Conservation (phyloP, 495 filamentous ascomycete genomes). For the Pyrenula aspistea region DNA sequence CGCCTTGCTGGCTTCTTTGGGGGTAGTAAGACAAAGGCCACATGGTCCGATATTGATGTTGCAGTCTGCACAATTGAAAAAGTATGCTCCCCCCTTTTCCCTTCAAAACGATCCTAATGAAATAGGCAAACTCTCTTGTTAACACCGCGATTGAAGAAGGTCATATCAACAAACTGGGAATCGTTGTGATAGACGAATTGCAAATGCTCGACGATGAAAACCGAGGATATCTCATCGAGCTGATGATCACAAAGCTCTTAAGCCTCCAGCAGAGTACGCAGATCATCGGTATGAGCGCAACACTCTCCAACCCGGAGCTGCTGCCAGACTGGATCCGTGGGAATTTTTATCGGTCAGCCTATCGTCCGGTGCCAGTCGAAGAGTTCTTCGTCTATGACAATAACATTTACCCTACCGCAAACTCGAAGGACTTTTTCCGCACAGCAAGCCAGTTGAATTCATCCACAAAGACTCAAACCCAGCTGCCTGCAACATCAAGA, state of each 20-base stretch:
- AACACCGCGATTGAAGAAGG: conserved; percentile 66
- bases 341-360: conserved; percentile 60
- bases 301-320: conserved; percentile 59
- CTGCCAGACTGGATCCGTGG: conserved; percentile 63
- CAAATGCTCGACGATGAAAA: conserved; percentile 75
- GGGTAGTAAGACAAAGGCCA: conserved; percentile 50
- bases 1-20: conserved; percentile 66
- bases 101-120: background rate
- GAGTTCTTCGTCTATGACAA: conserved; percentile 71
- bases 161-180: conserved; percentile 48
- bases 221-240: conserved; percentile 69
- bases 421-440: conserved; percentile 49
- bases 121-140: conserved; percentile 65
- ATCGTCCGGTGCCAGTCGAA: conserved; percentile 61
- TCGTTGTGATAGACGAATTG: conserved; percentile 67
- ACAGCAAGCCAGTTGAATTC: conserved; percentile 41
- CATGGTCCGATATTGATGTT: conserved; percentile 68
- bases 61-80: conserved; percentile 79
- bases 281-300: conserved; percentile 77
- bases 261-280: conserved; percentile 58
- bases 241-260: conserved; percentile 69
- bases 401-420: conserved; percentile 52
- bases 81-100: conserved; percentile 28
- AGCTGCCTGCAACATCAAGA: conserved; percentile 28
- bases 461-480: conserved; percentile 15